These are phyloP conservation scores for Pythium aquatile DNA, from an alignment of 352 stramenopile species.

Conservation along the genomic window DNA sequence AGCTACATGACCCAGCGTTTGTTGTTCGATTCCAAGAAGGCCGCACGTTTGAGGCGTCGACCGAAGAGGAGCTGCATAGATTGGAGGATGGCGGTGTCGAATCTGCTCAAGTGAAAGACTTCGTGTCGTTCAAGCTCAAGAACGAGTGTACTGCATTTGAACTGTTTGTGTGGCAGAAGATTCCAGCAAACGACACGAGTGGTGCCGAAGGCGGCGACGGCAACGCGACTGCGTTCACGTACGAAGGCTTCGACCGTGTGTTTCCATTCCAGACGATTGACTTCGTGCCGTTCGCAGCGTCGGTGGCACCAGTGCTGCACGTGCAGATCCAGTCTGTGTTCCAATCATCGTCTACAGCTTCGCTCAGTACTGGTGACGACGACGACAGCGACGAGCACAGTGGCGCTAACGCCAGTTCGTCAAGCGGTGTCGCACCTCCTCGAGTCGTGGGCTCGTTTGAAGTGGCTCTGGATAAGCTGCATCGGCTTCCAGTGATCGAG, in stretches of 20 bases:
- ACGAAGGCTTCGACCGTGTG: constrained; percentile 65
- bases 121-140: constrained; percentile 78
- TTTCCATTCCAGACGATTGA: constrained; percentile 78
- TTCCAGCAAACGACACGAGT: constrained; percentile 48
- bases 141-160: constrained; percentile 81
- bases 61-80: background rate
- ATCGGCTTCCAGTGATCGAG: constrained; percentile 78
- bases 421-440: constrained; percentile 18
- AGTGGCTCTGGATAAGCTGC: constrained; percentile 76
- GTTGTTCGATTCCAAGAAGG: constrained; percentile 31
- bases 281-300: constrained; percentile 76
- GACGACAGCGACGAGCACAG: constrained; percentile 13
- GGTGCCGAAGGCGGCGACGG: constrained; percentile 25
- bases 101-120: constrained; percentile 42
- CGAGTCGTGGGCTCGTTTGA: constrained; percentile 74
- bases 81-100: constrained; percentile 10
- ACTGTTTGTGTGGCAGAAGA: constrained; percentile 82
- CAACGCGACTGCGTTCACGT: constrained; percentile 20
- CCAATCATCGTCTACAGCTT: constrained; percentile 31
- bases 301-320: constrained; percentile 59
- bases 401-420: background rate
- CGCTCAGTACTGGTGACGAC: constrained; percentile 22
- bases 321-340: constrained; percentile 72
- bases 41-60: constrained; percentile 5
- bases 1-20: constrained; percentile 74